Percentiles rank a stretch among this genome's conserved stretches.
These are phyloP conservation scores for Aspergillus novofumigatus DNA, from an alignment of 2,329 filamentous ascomycete genomes.

Conservation along the genomic window DNA sequence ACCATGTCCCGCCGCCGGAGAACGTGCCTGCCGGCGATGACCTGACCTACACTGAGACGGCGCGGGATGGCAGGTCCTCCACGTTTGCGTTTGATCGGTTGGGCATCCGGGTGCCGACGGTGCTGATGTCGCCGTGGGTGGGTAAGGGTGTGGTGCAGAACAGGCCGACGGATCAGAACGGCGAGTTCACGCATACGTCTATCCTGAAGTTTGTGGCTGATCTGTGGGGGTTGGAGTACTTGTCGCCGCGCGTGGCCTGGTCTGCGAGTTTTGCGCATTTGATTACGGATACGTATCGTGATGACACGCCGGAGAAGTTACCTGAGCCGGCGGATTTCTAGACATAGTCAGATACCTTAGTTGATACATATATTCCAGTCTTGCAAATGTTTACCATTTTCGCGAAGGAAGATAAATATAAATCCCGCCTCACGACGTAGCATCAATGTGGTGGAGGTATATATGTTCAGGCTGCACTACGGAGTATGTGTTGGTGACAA, in stretches of 20 bases:
- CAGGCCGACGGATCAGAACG: conserved; percentile 31
- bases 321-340: conserved; percentile 24
- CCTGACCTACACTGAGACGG: conserved; percentile 29
- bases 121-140: conserved; percentile 45
- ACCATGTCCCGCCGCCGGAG: conserved; percentile 44
- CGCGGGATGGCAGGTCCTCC: conserved; percentile 32
- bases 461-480: too few relatives aligned
- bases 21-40: conserved; percentile 37
- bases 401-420: too few relatives aligned
- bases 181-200: conserved; percentile 44
- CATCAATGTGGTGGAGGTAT: too few relatives aligned
- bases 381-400: too few relatives aligned
- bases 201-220: conserved; percentile 42
- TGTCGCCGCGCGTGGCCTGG: conserved; percentile 37
- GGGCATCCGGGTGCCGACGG: conserved; percentile 43
- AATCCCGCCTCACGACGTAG: too few relatives aligned
- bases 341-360: neutral
- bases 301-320: conserved; percentile 24
- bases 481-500: too few relatives aligned
- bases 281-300: conserved; percentile 20
- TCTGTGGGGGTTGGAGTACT: conserved; percentile 40
- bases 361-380: too few relatives aligned
- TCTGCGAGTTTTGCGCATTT: conserved; percentile 36
- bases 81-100: conserved; percentile 42
- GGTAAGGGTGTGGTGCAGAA: conserved; percentile 40